phyloP scores from a whole-genome alignment of 148 eudicot genomes.

The Cornus suecica region DNA sequence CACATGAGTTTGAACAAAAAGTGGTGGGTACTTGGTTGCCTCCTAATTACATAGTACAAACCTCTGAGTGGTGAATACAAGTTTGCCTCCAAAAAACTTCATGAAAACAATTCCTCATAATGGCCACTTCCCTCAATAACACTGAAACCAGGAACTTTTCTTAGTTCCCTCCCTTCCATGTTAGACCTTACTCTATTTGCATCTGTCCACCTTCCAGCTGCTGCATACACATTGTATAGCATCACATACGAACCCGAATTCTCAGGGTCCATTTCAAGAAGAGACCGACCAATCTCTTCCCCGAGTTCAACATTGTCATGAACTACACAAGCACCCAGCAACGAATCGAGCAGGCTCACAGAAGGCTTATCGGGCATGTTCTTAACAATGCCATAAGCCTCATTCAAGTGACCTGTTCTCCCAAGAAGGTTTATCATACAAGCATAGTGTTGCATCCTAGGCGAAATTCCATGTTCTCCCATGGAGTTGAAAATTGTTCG shows the following conservation, averaged over 20 bases:
- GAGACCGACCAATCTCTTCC: slow-evolving; percentile 37
- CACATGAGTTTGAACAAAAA: too few relatives aligned
- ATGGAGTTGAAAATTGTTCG: slow-evolving; percentile 36
- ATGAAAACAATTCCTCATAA: not conserved
- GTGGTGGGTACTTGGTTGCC: too few relatives aligned
- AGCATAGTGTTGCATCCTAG: slow-evolving; percentile 44
- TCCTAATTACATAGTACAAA: not conserved
- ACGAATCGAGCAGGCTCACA: slow-evolving; percentile 35
- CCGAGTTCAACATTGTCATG: slow-evolving; percentile 55
- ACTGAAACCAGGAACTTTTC: slow-evolving; percentile 50
- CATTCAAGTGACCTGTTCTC: slow-evolving; percentile 48
- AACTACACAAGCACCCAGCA: slow-evolving; percentile 54
- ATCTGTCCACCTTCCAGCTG: slow-evolving; percentile 59
- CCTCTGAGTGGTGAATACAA: not conserved
- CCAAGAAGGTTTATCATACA: slow-evolving; percentile 63
- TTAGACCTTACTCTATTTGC: slow-evolving; percentile 46
- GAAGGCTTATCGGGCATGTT: slow-evolving; percentile 30
- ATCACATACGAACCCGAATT: slow-evolving; percentile 38
- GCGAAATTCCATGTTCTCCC: slow-evolving; percentile 36
- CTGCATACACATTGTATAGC: slow-evolving; percentile 59
- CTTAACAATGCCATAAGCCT: slow-evolving; percentile 49
- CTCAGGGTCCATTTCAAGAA: slow-evolving; percentile 36
- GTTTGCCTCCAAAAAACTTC: not conserved
- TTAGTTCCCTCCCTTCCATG: slow-evolving; percentile 43
- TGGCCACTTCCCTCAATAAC: slow-evolving; percentile 16